phyloP scores from a whole-genome alignment of 2,329 filamentous ascomycete genomes.

The Elsinoe batatas region DNA sequence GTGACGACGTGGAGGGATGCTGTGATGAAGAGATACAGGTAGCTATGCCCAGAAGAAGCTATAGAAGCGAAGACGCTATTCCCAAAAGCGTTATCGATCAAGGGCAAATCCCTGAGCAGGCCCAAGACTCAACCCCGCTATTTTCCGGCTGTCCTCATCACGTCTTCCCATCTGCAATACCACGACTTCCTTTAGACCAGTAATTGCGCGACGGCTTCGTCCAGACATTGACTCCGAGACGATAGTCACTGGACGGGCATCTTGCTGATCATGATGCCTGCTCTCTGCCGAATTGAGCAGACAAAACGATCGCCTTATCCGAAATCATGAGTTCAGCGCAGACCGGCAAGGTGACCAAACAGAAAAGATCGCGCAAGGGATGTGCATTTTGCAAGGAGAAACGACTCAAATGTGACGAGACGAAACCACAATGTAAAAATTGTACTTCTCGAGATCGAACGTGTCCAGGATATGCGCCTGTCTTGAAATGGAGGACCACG shows the following conservation, averaged over 20 bases:
- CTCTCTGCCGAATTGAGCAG: not conserved
- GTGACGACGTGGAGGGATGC: no score
- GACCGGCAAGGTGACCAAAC: not conserved
- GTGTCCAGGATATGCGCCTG: slow-evolving; percentile 40
- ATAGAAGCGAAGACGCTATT: not conserved
- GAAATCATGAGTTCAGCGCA: not conserved
- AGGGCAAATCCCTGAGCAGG: not conserved
- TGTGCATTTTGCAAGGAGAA: slow-evolving; percentile 17
- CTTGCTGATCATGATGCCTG: not conserved
- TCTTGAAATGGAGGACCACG: slow-evolving; percentile 40
- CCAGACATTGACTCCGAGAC: not conserved
- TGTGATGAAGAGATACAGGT: no score
- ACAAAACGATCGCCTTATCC: not conserved
- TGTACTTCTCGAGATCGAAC: slow-evolving; percentile 34
- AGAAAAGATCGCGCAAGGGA: slow-evolving; percentile 16
- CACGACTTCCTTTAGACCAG: not conserved
- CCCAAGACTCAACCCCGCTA: not conserved
- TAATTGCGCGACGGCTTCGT: not conserved
- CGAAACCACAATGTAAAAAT: slow-evolving; percentile 33
- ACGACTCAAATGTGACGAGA: slow-evolving; percentile 35
- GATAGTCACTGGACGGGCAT: not conserved
- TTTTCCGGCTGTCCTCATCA: not conserved
- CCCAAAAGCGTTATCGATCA: not conserved
- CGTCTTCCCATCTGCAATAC: not conserved
- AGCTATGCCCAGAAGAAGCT: not conserved